These are phyloP conservation scores for Apiospora arundinis DNA, from an alignment of 2,329 filamentous ascomycete genomes.

Conservation along the genomic window DNA sequence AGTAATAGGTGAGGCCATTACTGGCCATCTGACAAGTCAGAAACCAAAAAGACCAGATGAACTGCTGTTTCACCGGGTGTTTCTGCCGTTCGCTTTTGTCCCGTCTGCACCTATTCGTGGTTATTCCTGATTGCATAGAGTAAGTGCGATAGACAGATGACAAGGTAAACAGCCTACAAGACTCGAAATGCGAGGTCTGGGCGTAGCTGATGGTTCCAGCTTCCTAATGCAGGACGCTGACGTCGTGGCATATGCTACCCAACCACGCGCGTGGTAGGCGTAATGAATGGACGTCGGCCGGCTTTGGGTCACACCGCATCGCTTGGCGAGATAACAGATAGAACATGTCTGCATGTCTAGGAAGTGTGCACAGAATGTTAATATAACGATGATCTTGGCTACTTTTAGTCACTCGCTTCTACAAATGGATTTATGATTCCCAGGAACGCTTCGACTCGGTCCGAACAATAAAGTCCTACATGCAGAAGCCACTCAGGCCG, in stretches of 20 bases:
- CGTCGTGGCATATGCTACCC: not conserved
- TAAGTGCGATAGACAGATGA: not conserved
- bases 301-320: constrained; percentile 1
- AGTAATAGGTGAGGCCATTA: not conserved
- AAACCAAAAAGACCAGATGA: constrained; percentile 1
- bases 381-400: not conserved
- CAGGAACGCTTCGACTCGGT: constrained; percentile 1
- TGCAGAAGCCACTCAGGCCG: not conserved
- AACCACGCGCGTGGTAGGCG: not conserved
- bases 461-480: not conserved
- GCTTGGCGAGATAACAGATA: constrained; percentile 12
- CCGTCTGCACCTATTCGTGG: not conserved
- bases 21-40: constrained; percentile 6
- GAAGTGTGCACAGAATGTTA: not conserved
- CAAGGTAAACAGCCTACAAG: not conserved
- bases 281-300: not conserved
- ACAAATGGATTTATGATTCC: not conserved
- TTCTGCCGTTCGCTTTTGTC: not conserved
- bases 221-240: constrained; percentile 15
- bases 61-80: not conserved
- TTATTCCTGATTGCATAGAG: not conserved
- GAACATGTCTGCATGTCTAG: not conserved
- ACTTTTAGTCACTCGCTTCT: not conserved
- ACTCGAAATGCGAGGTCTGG: not conserved
- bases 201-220: not conserved